phyloP scores from a whole-genome alignment of 208 protist species.

The Trypanosoma melophagium region DNA sequence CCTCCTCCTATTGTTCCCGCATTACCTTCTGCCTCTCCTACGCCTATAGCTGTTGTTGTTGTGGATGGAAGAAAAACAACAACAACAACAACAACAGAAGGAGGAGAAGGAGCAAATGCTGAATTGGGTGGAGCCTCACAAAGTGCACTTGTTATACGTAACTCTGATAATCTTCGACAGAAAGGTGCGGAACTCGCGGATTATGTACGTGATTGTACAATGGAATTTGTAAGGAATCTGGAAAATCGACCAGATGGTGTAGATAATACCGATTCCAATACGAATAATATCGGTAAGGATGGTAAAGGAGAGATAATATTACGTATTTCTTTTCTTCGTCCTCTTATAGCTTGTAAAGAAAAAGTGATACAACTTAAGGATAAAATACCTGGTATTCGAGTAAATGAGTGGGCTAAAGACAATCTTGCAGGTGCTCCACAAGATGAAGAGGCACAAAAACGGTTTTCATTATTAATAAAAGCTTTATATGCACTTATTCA shows the following conservation, averaged over 20 bases:
- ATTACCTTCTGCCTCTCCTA: conserved; percentile 13
- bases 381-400: conserved; percentile 41
- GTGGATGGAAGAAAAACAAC: no score
- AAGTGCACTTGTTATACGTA: conserved; percentile 51
- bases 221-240: conserved; percentile 23
- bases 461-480: conserved; percentile 40
- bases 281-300: not conserved
- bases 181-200: conserved; percentile 28
- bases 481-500: conserved; percentile 56
- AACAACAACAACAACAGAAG: no score
- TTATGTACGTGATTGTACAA: conserved; percentile 25
- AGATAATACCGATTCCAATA: not conserved
- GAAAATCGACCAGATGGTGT: not conserved
- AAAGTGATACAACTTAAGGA: conserved; percentile 29
- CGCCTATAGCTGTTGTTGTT: not conserved
- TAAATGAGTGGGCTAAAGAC: conserved; percentile 55
- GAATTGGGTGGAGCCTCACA: conserved; percentile 30
- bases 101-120: not conserved
- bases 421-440: conserved; percentile 53
- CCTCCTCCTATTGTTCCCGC: conserved; percentile 17
- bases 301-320: conserved; percentile 25
- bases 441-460: conserved; percentile 42
- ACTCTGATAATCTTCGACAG: conserved; percentile 51
- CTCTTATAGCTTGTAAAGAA: conserved; percentile 49
- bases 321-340: conserved; percentile 39